Evolutionary conservation across 192 early-diverging fungal genomes (phyloP), one percentile per base, ranked within the genome.

Genomic region (Powellomyces hirtus): DNA sequence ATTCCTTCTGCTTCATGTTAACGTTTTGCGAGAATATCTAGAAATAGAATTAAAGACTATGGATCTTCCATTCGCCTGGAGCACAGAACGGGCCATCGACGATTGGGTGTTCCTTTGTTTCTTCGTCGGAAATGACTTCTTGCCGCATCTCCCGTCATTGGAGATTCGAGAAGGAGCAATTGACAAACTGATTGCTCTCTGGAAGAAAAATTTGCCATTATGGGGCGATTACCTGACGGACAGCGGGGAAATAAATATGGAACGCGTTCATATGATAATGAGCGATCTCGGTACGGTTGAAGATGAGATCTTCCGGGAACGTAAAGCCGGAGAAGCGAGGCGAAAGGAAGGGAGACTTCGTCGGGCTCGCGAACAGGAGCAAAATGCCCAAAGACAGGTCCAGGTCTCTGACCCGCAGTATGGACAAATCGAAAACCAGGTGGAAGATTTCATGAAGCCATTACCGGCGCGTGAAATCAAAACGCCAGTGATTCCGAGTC

Each of bases 41-140:
- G 89, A 94, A 71, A 81, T 89, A 44, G 96, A 99, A 75, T 89
- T 99, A 70, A 65, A 75, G 35, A 66, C 94, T 60, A 35, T 70
- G 30, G 76, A 84, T 58, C 60, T 65, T 52, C 82, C 66, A 3
- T 80, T 80, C 65, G 44, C 30, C 8, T 93, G 91, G 78, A 86
- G 94, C 68, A 79, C 96, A 18, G 97, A 99, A 74, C 88, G 94
- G 26, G 89, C 96, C 22, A 91, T 98, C 51, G 97, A 99, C 74
- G 97, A 99, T 68, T 99, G 93, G 74, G 88, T 98, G 1, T 82
- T 99, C 27, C 81, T 98, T 69, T 89, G 87, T 52, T 89, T 98
- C 77, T 94, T 98, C 77, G 89, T 98, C 29, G 97, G 97, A 55
- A 98, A 98, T 76, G 97, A 98, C 78, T 99, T 97, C 76, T 72